A percentile compares a stretch with the other conserved stretches of the same genome.
Conservation (phyloP, 2,329 filamentous ascomycete genomes). For the Rachicladosporium sp. region DNA sequence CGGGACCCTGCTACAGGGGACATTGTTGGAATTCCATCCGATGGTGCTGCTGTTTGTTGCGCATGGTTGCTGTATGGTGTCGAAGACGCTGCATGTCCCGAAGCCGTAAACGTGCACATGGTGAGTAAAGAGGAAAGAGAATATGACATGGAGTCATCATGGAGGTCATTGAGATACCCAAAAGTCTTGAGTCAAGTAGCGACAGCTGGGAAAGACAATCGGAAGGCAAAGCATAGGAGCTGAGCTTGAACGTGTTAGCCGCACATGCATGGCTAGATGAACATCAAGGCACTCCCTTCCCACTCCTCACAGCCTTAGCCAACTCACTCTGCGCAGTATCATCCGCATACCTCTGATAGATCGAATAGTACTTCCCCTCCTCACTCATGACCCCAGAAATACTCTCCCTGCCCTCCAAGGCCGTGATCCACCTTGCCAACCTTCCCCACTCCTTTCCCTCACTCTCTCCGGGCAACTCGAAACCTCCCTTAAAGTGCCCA, state of each 20-base stretch:
- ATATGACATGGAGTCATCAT: neutral
- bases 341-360: slow-evolving; percentile 45
- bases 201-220: no score
- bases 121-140: neutral
- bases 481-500: slow-evolving; percentile 57
- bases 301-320: slow-evolving; percentile 42
- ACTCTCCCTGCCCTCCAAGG: slow-evolving; percentile 47
- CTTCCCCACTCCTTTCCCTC: slow-evolving; percentile 46
- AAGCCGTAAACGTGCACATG: slow-evolving; percentile 38
- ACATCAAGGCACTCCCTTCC: slow-evolving; percentile 47
- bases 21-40: slow-evolving; percentile 71
- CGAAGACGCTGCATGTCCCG: slow-evolving; percentile 86
- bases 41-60: slow-evolving; percentile 66
- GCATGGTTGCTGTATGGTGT: slow-evolving; percentile 92
- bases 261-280: slow-evolving; percentile 1
- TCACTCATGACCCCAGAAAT: slow-evolving; percentile 58
- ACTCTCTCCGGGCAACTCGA: slow-evolving; percentile 35
- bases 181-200: no score
- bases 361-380: slow-evolving; percentile 51
- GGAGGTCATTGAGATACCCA: no score
- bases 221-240: no score
- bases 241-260: no score
- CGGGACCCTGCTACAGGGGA: slow-evolving; percentile 56
- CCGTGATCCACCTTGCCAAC: slow-evolving; percentile 53
- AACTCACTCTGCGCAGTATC: slow-evolving; percentile 35